Conservation (phyloP, 345 rosid genomes). For the Psidium guajava region DNA sequence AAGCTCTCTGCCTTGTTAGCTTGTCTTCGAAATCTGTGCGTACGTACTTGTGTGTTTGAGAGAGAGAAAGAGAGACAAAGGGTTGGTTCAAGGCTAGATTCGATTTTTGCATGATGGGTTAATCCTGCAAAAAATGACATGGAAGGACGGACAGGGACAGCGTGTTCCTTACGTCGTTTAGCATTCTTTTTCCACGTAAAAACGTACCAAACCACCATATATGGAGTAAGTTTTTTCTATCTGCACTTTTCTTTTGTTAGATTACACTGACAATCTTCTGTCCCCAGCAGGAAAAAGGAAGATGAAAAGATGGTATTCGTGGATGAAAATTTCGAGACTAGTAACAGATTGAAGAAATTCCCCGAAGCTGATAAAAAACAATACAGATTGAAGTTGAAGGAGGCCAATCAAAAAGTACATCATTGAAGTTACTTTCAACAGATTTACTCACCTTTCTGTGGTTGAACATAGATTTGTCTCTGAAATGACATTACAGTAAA, state of each 20-base stretch:
- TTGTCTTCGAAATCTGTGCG: background rate
- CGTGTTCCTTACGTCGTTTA: background rate
- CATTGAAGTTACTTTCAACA: background rate
- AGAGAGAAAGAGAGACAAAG: background rate
- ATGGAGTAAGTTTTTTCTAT: background rate
- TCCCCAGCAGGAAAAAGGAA: background rate
- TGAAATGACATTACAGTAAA: background rate
- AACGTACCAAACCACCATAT: background rate
- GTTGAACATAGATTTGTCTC: background rate
- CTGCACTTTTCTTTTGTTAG: background rate
- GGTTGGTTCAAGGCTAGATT: background rate
- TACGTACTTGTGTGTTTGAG: background rate
- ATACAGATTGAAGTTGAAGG: background rate
- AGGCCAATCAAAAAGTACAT: background rate
- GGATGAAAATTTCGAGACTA: background rate
- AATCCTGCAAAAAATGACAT: background rate
- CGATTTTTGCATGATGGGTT: background rate
- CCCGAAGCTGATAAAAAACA: background rate
- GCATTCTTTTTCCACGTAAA: background rate
- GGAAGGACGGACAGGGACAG: background rate
- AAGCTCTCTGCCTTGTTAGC: background rate
- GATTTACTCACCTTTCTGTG: background rate
- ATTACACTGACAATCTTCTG: background rate
- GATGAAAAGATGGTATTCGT: background rate
- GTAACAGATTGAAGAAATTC: background rate